Evolutionary conservation across 192 early-diverging fungal genomes (phyloP), one percentile per base, ranked within the genome.

Genomic region (Coemansia sp.): DNA sequence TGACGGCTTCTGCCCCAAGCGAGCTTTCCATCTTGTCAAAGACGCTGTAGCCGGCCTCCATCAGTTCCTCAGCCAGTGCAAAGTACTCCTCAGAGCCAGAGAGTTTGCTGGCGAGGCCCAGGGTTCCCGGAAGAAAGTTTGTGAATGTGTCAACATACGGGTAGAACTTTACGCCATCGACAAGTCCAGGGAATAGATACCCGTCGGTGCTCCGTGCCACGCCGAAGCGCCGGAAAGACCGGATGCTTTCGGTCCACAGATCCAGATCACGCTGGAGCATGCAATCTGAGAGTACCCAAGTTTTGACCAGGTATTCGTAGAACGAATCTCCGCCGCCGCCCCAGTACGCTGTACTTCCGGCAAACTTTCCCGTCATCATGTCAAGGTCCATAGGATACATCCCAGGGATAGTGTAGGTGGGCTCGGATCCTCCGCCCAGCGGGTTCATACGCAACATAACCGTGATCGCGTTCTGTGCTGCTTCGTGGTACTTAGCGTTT

Each of bases 221-320:
- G 7, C 58, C 60, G 28, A 69, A 67, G 30, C 56, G 62, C 50
- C 64, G 60, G 47, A 81, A 62, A 9, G 78, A 41, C 53, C 69
- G 66, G 47, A 81, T 69, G 67, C 78, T 81, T 54, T 75, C 69
- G 60, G 63, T 75, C 78, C 78, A 81, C 34, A 81, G 22, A 44
- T 81, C 78, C 25, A 68, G 54, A 56, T 81, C 68, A 63, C 78
- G 73, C 60, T 81, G 62, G 16, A 81, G 66, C 74, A 71, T 76
- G 64, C 71, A 81, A 59, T 72, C 85, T 0, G 93, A 93, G 53
- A 91, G 88, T 8, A 94, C 73, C 65, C 89, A 95, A 54, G 93
- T 92, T 64, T 98, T 98, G 24, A 85, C 82, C 50, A 96, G 77
- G 60, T 98, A 98, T 82, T 98, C 93, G 82, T 96, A 98, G 69